Evolutionary conservation across 2,329 filamentous ascomycete species (phyloP).

Genomic region (Penicillium sp.): DNA sequence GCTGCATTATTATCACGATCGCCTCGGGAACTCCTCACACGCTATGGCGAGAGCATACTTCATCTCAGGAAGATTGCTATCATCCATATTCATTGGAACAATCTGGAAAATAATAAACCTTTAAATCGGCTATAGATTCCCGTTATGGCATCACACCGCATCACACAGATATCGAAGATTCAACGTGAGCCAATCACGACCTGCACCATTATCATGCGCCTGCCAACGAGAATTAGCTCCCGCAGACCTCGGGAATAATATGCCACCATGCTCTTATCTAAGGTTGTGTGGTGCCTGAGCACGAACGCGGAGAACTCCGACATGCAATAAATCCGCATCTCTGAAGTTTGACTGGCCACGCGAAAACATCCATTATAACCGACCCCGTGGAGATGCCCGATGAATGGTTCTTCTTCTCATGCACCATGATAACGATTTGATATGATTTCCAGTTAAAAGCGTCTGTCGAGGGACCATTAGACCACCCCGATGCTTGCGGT

Average conservation of each 20-base stretch:
- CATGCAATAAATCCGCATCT: conserved; percentile 2
- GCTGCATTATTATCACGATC: neutral
- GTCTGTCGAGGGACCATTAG: neutral
- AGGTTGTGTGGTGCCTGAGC: neutral
- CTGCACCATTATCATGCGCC: conserved; percentile 2
- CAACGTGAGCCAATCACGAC: conserved; percentile 4
- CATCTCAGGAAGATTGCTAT: neutral
- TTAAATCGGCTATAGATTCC: neutral
- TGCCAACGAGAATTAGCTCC: neutral
- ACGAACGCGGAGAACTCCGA: conserved; percentile 16
- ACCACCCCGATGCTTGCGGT: neutral
- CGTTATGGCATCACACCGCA: neutral
- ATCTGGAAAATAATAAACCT: neutral
- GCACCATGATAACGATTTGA: conserved; percentile 8
- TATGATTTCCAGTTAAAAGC: conserved; percentile 4
- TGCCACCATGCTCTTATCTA: neutral
- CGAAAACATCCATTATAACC: neutral
- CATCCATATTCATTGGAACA: neutral
- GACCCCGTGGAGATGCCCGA: conserved; percentile 15
- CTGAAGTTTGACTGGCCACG: neutral
- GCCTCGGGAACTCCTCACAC: neutral
- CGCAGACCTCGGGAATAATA: neutral
- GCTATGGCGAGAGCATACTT: neutral
- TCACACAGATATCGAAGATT: neutral
- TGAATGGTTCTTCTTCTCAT: neutral